Evolutionary conservation across 129 eudicot genomes (phyloP).

Genomic region (Chrysanthemum seticuspe): DNA sequence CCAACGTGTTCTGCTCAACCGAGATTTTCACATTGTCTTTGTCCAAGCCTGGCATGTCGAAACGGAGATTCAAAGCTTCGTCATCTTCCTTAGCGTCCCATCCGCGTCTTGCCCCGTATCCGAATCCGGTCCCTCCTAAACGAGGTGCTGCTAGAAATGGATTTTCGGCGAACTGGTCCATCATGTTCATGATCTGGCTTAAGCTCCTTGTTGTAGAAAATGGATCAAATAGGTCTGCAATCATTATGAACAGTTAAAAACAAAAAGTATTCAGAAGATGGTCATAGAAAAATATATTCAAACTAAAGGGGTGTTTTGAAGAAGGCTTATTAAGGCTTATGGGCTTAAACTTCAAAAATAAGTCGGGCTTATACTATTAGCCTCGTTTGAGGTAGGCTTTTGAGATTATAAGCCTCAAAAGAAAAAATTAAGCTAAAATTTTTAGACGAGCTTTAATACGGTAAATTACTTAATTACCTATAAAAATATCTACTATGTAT

Average conservation of each 20-base stretch:
- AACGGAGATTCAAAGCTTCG: constrained; percentile 32
- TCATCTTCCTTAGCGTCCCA: constrained; percentile 66
- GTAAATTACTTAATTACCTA: too few relatives aligned
- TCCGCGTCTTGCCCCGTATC: constrained; percentile 36
- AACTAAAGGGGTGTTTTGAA: too few relatives aligned
- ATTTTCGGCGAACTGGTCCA: constrained; percentile 56
- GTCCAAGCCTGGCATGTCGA: constrained; percentile 82
- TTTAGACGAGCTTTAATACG: too few relatives aligned
- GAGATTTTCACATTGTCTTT: constrained; percentile 67
- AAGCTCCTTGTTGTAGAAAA: constrained; percentile 51
- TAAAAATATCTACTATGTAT: too few relatives aligned
- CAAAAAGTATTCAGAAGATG: too few relatives aligned
- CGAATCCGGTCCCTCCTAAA: constrained; percentile 24
- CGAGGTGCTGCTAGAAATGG: constrained; percentile 34
- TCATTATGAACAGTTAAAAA: not conserved
- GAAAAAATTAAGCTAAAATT: too few relatives aligned
- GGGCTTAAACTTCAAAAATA: too few relatives aligned
- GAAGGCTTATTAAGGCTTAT: too few relatives aligned
- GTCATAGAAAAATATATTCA: too few relatives aligned
- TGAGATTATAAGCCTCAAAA: too few relatives aligned
- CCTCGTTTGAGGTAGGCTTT: too few relatives aligned
- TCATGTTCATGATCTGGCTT: constrained; percentile 60
- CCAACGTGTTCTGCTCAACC: constrained; percentile 54
- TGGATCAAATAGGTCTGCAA: constrained; percentile 57
- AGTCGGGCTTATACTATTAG: too few relatives aligned